These are phyloP conservation scores for Haematococcus lacustris DNA, from an alignment of 139 green algal genomes.

Conservation along the genomic window DNA sequence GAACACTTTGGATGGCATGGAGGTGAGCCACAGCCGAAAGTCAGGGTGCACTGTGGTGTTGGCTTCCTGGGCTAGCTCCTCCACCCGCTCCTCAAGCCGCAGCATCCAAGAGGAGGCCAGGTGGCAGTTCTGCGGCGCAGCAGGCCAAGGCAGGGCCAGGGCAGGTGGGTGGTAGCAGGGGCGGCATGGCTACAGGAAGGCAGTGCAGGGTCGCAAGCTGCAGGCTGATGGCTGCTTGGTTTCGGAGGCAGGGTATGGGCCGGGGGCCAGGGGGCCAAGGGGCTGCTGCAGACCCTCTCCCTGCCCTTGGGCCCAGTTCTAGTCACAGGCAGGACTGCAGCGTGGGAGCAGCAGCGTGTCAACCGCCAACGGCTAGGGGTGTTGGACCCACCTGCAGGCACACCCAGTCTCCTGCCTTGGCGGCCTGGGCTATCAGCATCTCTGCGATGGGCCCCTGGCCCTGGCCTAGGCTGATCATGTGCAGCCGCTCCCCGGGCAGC, in stretches of 20 bases:
- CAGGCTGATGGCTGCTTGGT: too few relatives aligned
- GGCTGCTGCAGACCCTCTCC: too few relatives aligned
- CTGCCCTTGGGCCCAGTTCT: too few relatives aligned
- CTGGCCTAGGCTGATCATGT: constrained; percentile 79
- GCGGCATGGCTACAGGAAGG: too few relatives aligned
- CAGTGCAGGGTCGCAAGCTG: too few relatives aligned
- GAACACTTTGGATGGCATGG: constrained; percentile 64
- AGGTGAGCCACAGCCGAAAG: constrained; percentile 77
- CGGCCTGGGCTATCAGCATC: constrained; percentile 56
- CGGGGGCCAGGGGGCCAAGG: too few relatives aligned
- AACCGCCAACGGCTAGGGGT: too few relatives aligned
- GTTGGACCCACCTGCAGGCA: constrained; percentile 63
- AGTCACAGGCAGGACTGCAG: too few relatives aligned
- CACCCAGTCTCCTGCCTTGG: constrained; percentile 70
- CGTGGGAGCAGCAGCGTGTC: too few relatives aligned
- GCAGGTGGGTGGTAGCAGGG: background rate
- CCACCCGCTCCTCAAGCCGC: constrained; percentile 43
- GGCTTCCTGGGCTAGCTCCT: constrained; percentile 25
- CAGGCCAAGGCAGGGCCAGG: too few relatives aligned
- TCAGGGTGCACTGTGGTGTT: constrained; percentile 44
- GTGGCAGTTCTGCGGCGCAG: constrained; percentile 85
- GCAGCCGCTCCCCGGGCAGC: constrained; percentile 51
- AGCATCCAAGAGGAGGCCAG: constrained; percentile 79
- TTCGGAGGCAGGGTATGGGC: too few relatives aligned
- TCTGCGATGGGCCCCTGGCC: constrained; percentile 72